Conservation (phyloP, 805 yeast species). For the Starmerella tilneyi region DNA sequence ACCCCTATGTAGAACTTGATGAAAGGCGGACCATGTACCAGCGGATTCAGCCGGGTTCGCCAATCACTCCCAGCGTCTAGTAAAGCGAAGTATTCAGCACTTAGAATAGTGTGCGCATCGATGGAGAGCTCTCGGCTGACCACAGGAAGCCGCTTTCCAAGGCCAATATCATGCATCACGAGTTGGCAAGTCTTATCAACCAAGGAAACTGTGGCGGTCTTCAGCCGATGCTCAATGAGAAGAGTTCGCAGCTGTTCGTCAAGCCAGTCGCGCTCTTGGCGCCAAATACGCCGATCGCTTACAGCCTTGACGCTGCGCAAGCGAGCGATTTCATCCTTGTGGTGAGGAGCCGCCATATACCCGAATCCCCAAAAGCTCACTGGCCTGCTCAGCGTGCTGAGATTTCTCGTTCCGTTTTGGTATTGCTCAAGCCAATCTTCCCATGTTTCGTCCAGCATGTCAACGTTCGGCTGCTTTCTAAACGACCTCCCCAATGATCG, state of each 20-base stretch:
- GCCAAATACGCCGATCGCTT: conserved; percentile 42
- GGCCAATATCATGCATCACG: conserved; percentile 41
- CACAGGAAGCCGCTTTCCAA: conserved; percentile 39
- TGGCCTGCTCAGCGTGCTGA: conserved; percentile 43
- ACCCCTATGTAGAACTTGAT: conserved; percentile 58
- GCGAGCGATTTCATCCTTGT: conserved; percentile 42
- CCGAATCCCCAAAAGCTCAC: conserved; percentile 40
- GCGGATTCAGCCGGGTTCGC: conserved; percentile 54
- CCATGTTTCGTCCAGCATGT: conserved; percentile 22
- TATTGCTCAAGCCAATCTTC: conserved; percentile 24
- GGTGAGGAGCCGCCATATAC: conserved; percentile 51
- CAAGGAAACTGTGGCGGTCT: conserved; percentile 52
- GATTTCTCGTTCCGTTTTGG: conserved; percentile 10
- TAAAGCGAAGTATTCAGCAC: conserved; percentile 45
- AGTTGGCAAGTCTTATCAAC: conserved; percentile 41
- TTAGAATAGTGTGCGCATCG: conserved; percentile 60
- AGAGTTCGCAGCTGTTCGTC: conserved; percentile 33
- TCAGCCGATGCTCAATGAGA: conserved; percentile 36
- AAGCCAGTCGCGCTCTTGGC: conserved; percentile 34
- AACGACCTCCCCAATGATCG: conserved; percentile 1
- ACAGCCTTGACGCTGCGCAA: conserved; percentile 37
- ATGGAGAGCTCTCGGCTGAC: conserved; percentile 41
- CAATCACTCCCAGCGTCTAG: conserved; percentile 58
- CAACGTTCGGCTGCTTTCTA: conserved; percentile 7
- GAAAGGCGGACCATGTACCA: conserved; percentile 51